Conservation (phyloP, 495 filamentous ascomycete genomes). For the Delitschia confertaspora region DNA sequence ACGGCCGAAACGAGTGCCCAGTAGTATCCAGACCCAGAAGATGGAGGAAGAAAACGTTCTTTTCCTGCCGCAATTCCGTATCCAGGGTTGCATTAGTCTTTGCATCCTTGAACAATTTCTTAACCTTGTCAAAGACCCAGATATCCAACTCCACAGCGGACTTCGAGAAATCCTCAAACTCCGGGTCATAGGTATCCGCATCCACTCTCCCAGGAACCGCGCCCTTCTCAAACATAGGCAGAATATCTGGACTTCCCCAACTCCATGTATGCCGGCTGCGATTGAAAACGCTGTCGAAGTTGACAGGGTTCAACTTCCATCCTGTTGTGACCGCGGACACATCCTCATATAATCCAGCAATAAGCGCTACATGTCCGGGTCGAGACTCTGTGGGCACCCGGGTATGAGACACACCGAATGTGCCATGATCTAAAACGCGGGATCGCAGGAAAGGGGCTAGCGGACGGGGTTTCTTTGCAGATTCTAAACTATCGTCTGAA, state of each 20-base stretch:
- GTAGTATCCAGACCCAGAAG: slow-evolving; percentile 92
- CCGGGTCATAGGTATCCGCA: slow-evolving; percentile 70
- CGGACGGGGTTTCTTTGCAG: slow-evolving; percentile 52
- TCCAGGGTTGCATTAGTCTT: slow-evolving; percentile 67
- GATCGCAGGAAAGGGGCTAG: slow-evolving; percentile 93
- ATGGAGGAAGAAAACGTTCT: slow-evolving; percentile 92
- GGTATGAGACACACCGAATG: slow-evolving; percentile 97
- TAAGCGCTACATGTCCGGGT: slow-evolving; percentile 94
- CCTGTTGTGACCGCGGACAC: slow-evolving; percentile 95
- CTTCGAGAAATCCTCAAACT: slow-evolving; percentile 80
- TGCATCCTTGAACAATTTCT: slow-evolving; percentile 73
- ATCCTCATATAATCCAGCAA: slow-evolving; percentile 96
- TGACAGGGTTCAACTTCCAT: slow-evolving; percentile 97
- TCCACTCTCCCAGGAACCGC: slow-evolving; percentile 82
- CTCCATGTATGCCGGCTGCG: slow-evolving; percentile 94
- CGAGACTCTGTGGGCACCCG: slow-evolving; percentile 95
- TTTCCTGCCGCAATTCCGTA: slow-evolving; percentile 66
- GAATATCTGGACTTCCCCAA: slow-evolving; percentile 97
- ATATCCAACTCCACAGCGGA: slow-evolving; percentile 75
- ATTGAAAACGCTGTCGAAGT: slow-evolving; percentile 99
- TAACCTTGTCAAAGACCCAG: slow-evolving; percentile 95
- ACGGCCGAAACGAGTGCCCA: slow-evolving; percentile 80
- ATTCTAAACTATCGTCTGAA: slow-evolving; percentile 41
- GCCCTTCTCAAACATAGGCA: slow-evolving; percentile 94
- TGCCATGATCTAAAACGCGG: slow-evolving; percentile 78